Evolutionary conservation across 305 asterid genomes (phyloP).

Genomic region (Lippia alba): DNA sequence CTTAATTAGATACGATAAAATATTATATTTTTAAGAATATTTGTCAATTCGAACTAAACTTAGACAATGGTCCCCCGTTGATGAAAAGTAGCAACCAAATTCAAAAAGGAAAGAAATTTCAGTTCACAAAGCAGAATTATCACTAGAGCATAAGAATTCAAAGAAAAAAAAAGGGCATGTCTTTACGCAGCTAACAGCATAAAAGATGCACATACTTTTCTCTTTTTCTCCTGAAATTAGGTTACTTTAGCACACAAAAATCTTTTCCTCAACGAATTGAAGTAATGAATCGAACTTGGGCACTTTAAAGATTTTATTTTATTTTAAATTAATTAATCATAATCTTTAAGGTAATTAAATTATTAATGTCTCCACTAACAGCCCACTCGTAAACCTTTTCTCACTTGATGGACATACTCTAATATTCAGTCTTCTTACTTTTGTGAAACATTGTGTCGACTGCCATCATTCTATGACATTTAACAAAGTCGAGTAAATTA

Average conservation of each 20-base stretch:
- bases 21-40: too few species aligned
- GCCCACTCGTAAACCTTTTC: constrained; percentile 32
- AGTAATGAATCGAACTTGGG: constrained; percentile 10
- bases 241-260: neutral
- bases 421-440: constrained; percentile 39
- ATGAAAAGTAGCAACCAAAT: constrained; percentile 3
- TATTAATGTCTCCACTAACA: constrained; percentile 45
- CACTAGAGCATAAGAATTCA: constrained; percentile 23
- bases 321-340: constrained; percentile 29
- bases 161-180: neutral
- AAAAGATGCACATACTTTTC: constrained; percentile 20
- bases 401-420: constrained; percentile 31
- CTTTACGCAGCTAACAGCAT: constrained; percentile 15
- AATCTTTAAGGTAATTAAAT: too few species aligned
- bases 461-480: constrained; percentile 40
- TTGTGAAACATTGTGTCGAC: constrained; percentile 62
- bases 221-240: constrained; percentile 28
- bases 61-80: constrained; percentile 17
- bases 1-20: too few species aligned
- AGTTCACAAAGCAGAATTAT: constrained; percentile 8
- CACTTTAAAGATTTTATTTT: neutral
- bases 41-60: too few species aligned
- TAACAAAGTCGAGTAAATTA: constrained; percentile 1
- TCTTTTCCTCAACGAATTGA: constrained; percentile 17
- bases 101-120: neutral